A percentile compares a stretch with the other conserved stretches of the same genome.
These are phyloP conservation scores for Geotrichum carabidarum DNA, from an alignment of 1,139 yeast species.

Conservation along the genomic window DNA sequence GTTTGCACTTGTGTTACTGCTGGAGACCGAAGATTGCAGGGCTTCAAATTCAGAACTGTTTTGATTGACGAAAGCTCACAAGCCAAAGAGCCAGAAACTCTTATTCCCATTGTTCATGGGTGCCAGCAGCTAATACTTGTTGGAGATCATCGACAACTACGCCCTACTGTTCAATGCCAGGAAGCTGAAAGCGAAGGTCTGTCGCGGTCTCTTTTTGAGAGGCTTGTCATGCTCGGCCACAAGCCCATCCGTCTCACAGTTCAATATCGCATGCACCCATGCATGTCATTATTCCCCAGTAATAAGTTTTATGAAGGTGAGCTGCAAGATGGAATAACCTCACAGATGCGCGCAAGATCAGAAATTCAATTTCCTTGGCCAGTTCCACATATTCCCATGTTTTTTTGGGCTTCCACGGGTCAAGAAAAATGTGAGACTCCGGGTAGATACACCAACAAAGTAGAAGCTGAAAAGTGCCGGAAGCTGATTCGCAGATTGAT, in stretches of 20 bases:
- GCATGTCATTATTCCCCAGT: slow-evolving; percentile 79
- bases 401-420: slow-evolving; percentile 92
- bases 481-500: slow-evolving; percentile 68
- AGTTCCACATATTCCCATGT: slow-evolving; percentile 73
- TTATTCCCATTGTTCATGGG: slow-evolving; percentile 84
- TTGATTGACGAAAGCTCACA: slow-evolving; percentile 91
- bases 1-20: slow-evolving; percentile 94
- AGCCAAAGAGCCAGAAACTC: slow-evolving; percentile 86
- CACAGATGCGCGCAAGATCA: slow-evolving; percentile 56
- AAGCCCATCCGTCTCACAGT: slow-evolving; percentile 82
- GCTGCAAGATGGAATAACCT: slow-evolving; percentile 84
- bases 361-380: slow-evolving; percentile 85
- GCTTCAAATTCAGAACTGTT: slow-evolving; percentile 62
- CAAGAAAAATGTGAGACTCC: slow-evolving; percentile 79
- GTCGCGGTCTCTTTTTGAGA: slow-evolving; percentile 77
- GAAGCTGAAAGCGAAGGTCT: slow-evolving; percentile 84
- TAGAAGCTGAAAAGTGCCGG: slow-evolving; percentile 89
- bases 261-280: slow-evolving; percentile 94
- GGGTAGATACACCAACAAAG: slow-evolving; percentile 83
- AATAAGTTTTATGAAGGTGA: slow-evolving; percentile 92
- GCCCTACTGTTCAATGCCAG: slow-evolving; percentile 79
- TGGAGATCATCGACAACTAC: slow-evolving; percentile 94
- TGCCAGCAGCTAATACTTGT: slow-evolving; percentile 84
- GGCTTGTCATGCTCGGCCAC: slow-evolving; percentile 78
- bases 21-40: slow-evolving; percentile 60